These are phyloP conservation scores for Pseudevernia furfuracea DNA, from an alignment of 495 filamentous ascomycete species.

Conservation along the genomic window DNA sequence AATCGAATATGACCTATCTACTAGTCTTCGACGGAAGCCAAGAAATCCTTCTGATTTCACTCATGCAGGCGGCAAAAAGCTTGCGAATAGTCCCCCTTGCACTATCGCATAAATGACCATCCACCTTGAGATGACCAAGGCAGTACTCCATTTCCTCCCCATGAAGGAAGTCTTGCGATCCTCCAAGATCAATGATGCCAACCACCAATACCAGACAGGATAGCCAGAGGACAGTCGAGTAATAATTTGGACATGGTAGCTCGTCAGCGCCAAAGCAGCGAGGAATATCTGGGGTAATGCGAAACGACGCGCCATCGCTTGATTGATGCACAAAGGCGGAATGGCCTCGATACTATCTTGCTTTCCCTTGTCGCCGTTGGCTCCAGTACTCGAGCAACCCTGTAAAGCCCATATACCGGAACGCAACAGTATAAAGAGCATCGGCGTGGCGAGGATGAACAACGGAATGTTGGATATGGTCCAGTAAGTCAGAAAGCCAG, in stretches of 20 bases:
- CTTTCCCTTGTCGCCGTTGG: not conserved
- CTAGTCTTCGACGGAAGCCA: not conserved
- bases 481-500: constrained; percentile 88
- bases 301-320: constrained; percentile 44
- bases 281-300: constrained; percentile 68
- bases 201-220: constrained; percentile 82
- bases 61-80: constrained; percentile 84
- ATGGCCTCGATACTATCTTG: not conserved
- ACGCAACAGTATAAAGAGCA: constrained; percentile 57
- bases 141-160: constrained; percentile 30
- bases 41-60: not conserved
- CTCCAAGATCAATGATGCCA: constrained; percentile 42
- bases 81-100: constrained; percentile 76
- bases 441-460: constrained; percentile 74
- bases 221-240: constrained; percentile 83
- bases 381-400: not conserved
- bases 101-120: constrained; percentile 77
- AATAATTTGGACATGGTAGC: constrained; percentile 89
- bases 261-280: constrained; percentile 61
- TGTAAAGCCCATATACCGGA: constrained; percentile 48
- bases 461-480: constrained; percentile 77
- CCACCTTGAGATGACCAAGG: constrained; percentile 44
- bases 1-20: not conserved
- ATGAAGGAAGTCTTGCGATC: constrained; percentile 21
- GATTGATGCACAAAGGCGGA: not conserved